Evolutionary conservation across 2,329 filamentous ascomycete species (phyloP).

Genomic region (Colletotrichum lentis): DNA sequence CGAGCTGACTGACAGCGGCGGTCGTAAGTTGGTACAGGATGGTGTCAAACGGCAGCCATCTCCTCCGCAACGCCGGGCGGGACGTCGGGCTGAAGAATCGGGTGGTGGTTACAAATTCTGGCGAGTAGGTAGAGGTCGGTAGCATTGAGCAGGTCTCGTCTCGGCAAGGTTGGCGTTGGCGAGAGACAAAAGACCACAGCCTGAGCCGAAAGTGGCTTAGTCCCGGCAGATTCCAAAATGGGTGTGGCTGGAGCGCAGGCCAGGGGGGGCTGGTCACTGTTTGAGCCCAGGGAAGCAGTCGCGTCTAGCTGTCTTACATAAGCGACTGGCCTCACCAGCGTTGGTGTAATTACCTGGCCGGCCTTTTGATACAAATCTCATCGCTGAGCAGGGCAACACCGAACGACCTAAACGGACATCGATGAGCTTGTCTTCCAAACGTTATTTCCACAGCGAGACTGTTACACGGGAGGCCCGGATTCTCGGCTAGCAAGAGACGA

Average conservation of each 20-base stretch:
- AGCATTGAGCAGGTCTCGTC: slow-evolving; percentile 33
- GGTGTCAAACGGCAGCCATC: slow-evolving; percentile 37
- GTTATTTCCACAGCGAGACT: not conserved
- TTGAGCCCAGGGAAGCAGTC: not conserved
- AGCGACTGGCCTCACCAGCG: not conserved
- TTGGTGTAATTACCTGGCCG: not conserved
- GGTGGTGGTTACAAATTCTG: slow-evolving; percentile 37
- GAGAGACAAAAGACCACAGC: slow-evolving; percentile 33
- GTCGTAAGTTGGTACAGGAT: slow-evolving; percentile 34
- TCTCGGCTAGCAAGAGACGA: slow-evolving; percentile 2
- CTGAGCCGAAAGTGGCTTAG: slow-evolving; percentile 37
- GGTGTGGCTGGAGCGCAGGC: slow-evolving; percentile 26
- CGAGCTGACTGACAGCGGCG: slow-evolving; percentile 28
- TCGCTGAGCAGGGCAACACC: not conserved
- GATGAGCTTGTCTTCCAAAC: not conserved
- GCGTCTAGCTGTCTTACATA: slow-evolving; percentile 17
- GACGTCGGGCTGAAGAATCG: slow-evolving; percentile 38
- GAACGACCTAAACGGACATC: not conserved
- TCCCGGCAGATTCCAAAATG: slow-evolving; percentile 27
- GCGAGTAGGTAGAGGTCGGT: slow-evolving; percentile 7
- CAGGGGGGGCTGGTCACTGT: slow-evolving; percentile 15
- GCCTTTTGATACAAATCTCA: not conserved
- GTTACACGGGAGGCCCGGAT: not conserved
- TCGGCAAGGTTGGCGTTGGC: slow-evolving; percentile 31
- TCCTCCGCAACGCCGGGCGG: slow-evolving; percentile 38